phyloP scores from a whole-genome alignment of 139 green algal species.

The Haematococcus lacustris region DNA sequence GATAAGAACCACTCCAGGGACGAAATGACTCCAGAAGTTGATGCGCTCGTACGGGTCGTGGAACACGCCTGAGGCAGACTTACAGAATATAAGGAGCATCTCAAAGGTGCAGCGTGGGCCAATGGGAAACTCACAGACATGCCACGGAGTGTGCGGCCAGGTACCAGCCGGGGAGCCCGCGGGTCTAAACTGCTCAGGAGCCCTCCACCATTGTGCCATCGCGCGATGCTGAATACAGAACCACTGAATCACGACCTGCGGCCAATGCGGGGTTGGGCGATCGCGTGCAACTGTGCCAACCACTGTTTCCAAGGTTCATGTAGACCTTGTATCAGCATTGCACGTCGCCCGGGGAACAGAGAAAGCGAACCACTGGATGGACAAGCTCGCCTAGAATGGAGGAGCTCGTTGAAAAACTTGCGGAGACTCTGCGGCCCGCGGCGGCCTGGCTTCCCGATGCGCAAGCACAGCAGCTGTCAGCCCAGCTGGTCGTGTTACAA shows the following conservation, averaged over 20 bases:
- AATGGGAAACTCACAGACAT: constrained; percentile 34
- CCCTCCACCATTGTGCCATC: constrained; percentile 2
- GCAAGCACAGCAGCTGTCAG: too few species aligned
- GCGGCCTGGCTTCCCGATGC: too few species aligned
- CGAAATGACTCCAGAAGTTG: constrained; percentile 77
- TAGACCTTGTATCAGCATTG: too few species aligned
- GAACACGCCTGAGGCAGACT: constrained; percentile 38
- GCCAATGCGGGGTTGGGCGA: not conserved
- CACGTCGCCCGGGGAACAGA: too few species aligned
- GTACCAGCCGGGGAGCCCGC: constrained; percentile 34
- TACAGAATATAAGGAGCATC: not conserved
- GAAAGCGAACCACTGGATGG: too few species aligned
- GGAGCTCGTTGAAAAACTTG: too few species aligned
- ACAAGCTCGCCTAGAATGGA: too few species aligned
- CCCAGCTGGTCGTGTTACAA: too few species aligned
- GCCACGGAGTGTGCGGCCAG: constrained; percentile 51
- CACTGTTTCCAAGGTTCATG: not conserved
- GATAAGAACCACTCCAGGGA: constrained; percentile 53
- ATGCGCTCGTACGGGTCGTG: constrained; percentile 78
- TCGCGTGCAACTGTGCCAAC: not conserved
- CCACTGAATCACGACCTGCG: not conserved
- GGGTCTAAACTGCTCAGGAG: constrained; percentile 22
- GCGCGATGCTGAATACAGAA: not conserved
- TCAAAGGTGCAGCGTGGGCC: not conserved
- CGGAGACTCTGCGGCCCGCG: too few species aligned